Base-by-base conservation (phyloP, 805 yeast genomes). In the Suhomyces pyralidae region DNA sequence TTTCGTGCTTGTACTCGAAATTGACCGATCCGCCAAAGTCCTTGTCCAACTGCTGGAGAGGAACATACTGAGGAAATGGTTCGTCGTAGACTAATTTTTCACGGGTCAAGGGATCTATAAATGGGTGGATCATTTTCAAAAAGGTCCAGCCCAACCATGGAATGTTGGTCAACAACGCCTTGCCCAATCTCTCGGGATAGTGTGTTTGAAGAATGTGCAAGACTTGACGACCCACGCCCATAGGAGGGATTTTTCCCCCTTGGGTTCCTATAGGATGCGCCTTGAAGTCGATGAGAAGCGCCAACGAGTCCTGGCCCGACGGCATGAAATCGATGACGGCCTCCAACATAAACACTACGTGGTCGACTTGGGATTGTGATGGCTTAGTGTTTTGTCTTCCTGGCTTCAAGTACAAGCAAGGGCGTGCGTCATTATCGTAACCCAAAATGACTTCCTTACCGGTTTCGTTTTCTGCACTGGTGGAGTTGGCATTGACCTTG, bases 91-190 rank as follows among this genome's bases (percentile, higher is more conserved):
- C 96, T 57, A 94, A 80, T 73, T 94, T 94, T 69, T 92, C 97
- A 56, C 96, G 80, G 1, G 99, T 94, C 63, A 90, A 73, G 8
- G 99, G 97, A 66, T 94, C 99, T 58, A 94, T 94, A 68, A 94
- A 94, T 5, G 99, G 99, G 62, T 89, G 90, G 58, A 93, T 92
- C 57, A 94, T 74, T 73, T 88, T 92, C 60, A 94, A 74, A 63
- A 94, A 94, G 8, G 97, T 85, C 89, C 96, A 88, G 6, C 92
- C 98, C 51, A 92, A 71, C 82, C 94, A 88, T 12, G 98, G 98
- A 58, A 94, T 91, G 69, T 94, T 93, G 47, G 96, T 89, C 50
- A 94, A 77, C 46, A 92, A 77, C 0, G 97, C 97, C 65, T 86
- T 87, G 40, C 99, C 99, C 54, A 94, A 78, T 62, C 99, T 82